These are phyloP conservation scores for Candida railenensis DNA, from an alignment of 805 yeast genomes.

Conservation along the genomic window DNA sequence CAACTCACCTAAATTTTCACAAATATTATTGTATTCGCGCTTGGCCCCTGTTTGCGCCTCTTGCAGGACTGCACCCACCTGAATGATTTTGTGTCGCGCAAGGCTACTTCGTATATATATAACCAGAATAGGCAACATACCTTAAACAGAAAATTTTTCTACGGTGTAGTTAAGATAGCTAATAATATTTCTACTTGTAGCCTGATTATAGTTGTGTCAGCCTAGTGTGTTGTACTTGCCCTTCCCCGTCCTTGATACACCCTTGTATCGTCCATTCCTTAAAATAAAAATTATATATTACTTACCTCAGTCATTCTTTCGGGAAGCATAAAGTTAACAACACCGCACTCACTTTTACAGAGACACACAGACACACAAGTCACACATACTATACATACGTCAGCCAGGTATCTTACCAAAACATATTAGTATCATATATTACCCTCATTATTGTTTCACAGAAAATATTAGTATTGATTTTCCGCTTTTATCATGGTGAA, in stretches of 20 bases:
- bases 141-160: background rate
- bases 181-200: too few species aligned
- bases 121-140: conserved; percentile 4
- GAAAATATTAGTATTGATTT: too few species aligned
- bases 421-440: too few species aligned
- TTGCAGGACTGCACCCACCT: background rate
- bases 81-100: conserved; percentile 2
- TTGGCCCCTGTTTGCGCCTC: conserved; percentile 1
- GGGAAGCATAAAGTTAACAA: background rate
- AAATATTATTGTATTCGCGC: background rate
- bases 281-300: background rate
- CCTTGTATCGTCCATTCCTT: conserved; percentile 3
- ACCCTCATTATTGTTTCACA: background rate
- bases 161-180: background rate
- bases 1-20: background rate
- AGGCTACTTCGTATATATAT: conserved; percentile 1
- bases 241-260: conserved; percentile 1
- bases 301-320: background rate
- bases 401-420: too few species aligned
- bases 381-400: too few species aligned
- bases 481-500: conserved; percentile 16
- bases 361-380: background rate
- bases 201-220: background rate
- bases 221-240: background rate
- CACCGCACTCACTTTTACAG: background rate